Conservation (phyloP, 73 alveolate genomes). For the Stentor roeselii region DNA sequence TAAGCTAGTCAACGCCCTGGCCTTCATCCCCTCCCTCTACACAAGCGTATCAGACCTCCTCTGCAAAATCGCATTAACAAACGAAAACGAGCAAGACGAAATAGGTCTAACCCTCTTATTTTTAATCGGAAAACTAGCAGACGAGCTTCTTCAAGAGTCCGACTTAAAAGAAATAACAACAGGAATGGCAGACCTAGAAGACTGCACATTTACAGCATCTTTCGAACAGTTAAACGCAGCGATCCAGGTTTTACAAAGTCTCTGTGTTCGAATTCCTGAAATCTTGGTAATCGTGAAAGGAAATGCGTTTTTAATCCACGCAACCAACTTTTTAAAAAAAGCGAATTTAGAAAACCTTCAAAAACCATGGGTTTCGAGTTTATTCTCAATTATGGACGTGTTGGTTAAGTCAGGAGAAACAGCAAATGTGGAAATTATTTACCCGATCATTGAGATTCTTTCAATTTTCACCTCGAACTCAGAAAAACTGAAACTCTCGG, state of each 20-base stretch:
- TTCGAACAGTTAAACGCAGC: slow-evolving; percentile 9
- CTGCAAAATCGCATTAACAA: background rate
- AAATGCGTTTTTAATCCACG: background rate
- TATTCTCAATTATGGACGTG: slow-evolving; percentile 14
- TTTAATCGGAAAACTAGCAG: background rate
- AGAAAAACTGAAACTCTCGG: background rate
- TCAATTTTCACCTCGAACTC: background rate
- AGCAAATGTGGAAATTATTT: background rate
- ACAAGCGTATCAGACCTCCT: background rate
- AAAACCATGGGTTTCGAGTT: background rate
- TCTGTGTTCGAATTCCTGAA: background rate
- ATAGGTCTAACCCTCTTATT: background rate
- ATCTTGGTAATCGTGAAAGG: slow-evolving; percentile 12
- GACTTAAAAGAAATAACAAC: background rate
- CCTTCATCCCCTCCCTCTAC: background rate
- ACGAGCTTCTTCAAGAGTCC: background rate
- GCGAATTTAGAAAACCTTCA: background rate
- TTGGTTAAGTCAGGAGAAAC: slow-evolving; percentile 5
- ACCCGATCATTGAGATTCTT: background rate
- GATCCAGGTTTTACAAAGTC: background rate
- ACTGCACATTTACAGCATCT: background rate
- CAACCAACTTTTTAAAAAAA: background rate
- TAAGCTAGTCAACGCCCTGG: slow-evolving; percentile 1
- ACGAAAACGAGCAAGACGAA: background rate
- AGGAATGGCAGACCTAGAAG: slow-evolving; percentile 5